A percentile compares a stretch with the other conserved stretches of the same genome.
These are phyloP conservation scores for Gracilariopsis chorda DNA, from an alignment of 23 red algal genomes.

Conservation along the genomic window DNA sequence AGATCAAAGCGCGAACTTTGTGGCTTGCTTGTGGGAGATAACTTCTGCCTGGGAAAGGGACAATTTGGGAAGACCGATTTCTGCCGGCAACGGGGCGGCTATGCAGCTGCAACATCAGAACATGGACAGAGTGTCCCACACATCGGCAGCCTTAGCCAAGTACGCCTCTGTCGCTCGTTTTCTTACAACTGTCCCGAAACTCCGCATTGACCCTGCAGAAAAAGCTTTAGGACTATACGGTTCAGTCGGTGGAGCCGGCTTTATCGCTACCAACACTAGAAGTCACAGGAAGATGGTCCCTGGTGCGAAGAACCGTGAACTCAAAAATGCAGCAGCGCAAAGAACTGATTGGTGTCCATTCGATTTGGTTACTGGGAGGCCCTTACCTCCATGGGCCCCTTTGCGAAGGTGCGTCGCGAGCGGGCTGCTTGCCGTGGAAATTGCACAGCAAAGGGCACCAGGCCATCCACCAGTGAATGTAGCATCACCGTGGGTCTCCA, in stretches of 20 bases:
- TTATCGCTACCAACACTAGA: slow-evolving; percentile 3
- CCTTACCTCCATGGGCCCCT: slow-evolving; percentile 74
- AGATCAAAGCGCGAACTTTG: slow-evolving; percentile 30
- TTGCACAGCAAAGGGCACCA: slow-evolving; percentile 46
- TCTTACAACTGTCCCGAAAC: neutral
- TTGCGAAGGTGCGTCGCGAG: slow-evolving; percentile 62
- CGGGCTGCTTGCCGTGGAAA: slow-evolving; percentile 73
- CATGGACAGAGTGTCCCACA: slow-evolving; percentile 7
- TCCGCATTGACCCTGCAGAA: slow-evolving; percentile 39
- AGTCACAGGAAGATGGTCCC: neutral
- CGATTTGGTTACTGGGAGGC: slow-evolving; percentile 69
- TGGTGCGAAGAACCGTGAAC: neutral
- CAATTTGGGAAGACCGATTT: neutral
- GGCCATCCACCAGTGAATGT: neutral
- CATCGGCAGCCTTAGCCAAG: slow-evolving; percentile 20
- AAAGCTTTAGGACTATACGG: slow-evolving; percentile 66
- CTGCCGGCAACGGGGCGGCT: neutral
- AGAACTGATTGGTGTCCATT: slow-evolving; percentile 66
- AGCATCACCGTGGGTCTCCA: slow-evolving; percentile 51
- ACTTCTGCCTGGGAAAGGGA: slow-evolving; percentile 44
- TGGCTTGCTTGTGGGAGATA: slow-evolving; percentile 72
- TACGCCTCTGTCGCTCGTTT: slow-evolving; percentile 29
- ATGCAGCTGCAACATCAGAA: neutral
- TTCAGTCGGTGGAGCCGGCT: slow-evolving; percentile 56
- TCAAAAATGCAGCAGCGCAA: neutral